Conservation (phyloP, 306 rosid species). For the Citrullus amarus region DNA sequence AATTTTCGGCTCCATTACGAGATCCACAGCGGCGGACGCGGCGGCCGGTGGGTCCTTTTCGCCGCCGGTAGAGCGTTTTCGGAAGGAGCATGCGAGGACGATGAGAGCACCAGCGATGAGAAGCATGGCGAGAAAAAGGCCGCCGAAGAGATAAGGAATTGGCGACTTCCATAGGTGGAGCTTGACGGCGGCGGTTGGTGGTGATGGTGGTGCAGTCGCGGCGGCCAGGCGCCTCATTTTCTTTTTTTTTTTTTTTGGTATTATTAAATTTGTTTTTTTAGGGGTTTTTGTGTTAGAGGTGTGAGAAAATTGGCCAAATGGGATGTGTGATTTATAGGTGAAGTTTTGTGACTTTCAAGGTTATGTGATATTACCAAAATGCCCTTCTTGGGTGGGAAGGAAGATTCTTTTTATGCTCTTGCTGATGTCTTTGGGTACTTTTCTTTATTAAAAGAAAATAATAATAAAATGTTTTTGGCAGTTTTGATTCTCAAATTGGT, state of each 20-base stretch:
- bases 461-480: no score
- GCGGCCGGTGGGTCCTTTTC: neutral
- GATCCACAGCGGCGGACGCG: neutral
- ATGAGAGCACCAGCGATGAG: constrained; percentile 4
- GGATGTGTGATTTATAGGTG: neutral
- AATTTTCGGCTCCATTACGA: neutral
- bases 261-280: neutral
- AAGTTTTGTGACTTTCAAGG: neutral
- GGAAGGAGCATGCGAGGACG: neutral
- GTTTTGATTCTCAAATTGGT: neutral
- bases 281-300: neutral
- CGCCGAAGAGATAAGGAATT: constrained; percentile 6
- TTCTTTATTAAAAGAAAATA: neutral
- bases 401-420: neutral
- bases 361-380: neutral
- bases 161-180: constrained; percentile 5
- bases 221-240: constrained; percentile 1
- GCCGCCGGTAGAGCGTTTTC: neutral
- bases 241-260: neutral
- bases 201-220: neutral
- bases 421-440: neutral
- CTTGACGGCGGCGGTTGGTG: neutral
- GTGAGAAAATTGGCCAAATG: neutral
- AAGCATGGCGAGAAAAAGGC: neutral
- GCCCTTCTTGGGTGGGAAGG: neutral